Evolutionary conservation across 306 rosid genomes (phyloP).

Genomic region (Quillaja saponaria): DNA sequence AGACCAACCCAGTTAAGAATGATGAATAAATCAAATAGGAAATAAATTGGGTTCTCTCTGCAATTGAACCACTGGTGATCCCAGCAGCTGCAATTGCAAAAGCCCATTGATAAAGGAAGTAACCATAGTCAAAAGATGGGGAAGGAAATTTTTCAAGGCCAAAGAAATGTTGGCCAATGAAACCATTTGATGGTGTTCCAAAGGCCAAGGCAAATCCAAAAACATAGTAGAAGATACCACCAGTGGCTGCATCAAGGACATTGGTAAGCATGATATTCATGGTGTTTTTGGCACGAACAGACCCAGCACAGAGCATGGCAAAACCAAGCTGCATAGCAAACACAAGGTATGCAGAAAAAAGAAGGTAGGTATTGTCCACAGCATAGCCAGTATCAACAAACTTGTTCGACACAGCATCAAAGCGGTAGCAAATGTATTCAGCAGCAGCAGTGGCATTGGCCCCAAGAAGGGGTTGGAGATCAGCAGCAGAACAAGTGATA

Average conservation of each 20-base stretch:
- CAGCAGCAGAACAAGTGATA: slow-evolving; percentile 40
- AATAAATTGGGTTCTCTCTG: slow-evolving; percentile 47
- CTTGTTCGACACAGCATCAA: slow-evolving; percentile 38
- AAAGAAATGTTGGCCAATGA: slow-evolving; percentile 44
- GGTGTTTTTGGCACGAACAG: slow-evolving; percentile 54
- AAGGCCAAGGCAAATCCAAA: slow-evolving; percentile 53
- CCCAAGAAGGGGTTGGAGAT: slow-evolving; percentile 35
- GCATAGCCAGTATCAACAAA: slow-evolving; percentile 42
- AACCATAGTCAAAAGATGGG: slow-evolving; percentile 30
- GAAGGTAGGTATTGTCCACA: slow-evolving; percentile 44
- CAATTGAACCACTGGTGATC: slow-evolving; percentile 55
- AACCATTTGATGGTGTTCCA: slow-evolving; percentile 45
- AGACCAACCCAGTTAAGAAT: slow-evolving; percentile 50
- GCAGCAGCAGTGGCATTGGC: slow-evolving; percentile 35
- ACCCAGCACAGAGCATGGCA: slow-evolving; percentile 61
- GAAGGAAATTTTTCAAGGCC: slow-evolving; percentile 41
- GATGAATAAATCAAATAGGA: slow-evolving; percentile 53
- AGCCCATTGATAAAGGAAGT: slow-evolving; percentile 53
- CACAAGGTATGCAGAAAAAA: slow-evolving; percentile 52
- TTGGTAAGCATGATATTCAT: slow-evolving; percentile 63
- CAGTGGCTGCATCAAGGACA: slow-evolving; percentile 53
- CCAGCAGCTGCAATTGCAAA: slow-evolving; percentile 61
- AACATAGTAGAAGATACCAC: slow-evolving; percentile 43
- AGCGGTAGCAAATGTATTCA: slow-evolving; percentile 44
- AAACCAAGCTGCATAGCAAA: slow-evolving; percentile 63